Evolutionary conservation across 2,329 filamentous ascomycete genomes (phyloP), one percentile per base, ranked within the genome.

Genomic region (Penicillium sp.): DNA sequence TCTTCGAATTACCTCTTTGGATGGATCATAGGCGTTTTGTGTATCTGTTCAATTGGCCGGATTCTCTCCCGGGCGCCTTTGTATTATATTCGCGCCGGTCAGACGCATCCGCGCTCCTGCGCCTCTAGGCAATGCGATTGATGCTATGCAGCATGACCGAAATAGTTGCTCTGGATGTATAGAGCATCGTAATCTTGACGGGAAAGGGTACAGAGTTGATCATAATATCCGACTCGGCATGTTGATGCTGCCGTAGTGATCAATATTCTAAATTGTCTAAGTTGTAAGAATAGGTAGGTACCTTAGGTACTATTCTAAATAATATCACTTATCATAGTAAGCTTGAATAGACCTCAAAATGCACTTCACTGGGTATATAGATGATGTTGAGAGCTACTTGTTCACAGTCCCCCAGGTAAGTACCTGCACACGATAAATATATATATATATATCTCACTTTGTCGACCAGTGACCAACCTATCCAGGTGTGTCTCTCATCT

Each of bases 1-100:
- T 58, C 50, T 56, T 56, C 19, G 44, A 56, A 46, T 46, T 46
- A 1, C 44, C 44, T 41, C 37, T 21, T 41, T 3, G n/a, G 39
- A 19, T 22, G 19, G 39, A 21, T 22, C 11, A 10, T 10, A 11
- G 19, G 3, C 39, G 31, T 13, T 41, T 22, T 41, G 39, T 22
- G 19, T 22, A 22, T 16, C 35, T 7, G n/a, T 11, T 39, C n/a
- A 39, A 39, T 16, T 19, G 35, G 5, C 39, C 39, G 19, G 19
- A 13, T 29, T n/a, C n/a, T 9, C 19, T 46, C 6, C 24, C 44
- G 24, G 24, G 14, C 44, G 22, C 24, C 10, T 46, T 46, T 26
- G 24, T 24, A 29, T 46, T 46, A 27, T 8, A 46, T 46, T 21
- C n/a, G 22, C 24, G n/a, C 44, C 10, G 44, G 26, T 48, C 22